A percentile compares a stretch with the other conserved stretches of the same genome.
phyloP scores from a whole-genome alignment of 2,329 filamentous ascomycete species.

The Hypoxylon sp. region DNA sequence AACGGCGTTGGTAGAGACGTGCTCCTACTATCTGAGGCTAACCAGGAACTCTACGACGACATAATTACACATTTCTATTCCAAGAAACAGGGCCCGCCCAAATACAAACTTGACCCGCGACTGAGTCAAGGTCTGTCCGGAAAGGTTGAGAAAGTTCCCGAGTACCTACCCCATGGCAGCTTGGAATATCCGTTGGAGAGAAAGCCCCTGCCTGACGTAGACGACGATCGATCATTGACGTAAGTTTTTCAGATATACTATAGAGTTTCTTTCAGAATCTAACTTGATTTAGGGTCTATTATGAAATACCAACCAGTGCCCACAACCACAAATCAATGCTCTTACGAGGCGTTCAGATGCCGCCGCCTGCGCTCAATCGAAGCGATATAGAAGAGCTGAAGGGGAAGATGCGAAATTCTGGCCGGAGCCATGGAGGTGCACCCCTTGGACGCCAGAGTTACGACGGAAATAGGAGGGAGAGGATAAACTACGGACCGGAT shows the following conservation, averaged over 20 bases:
- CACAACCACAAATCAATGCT: conserved; percentile 94
- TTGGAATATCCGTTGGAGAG: conserved; percentile 82
- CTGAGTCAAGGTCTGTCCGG: conserved; percentile 84
- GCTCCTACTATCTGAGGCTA: conserved; percentile 84
- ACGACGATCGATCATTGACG: conserved; percentile 89
- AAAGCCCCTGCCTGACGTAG: conserved; percentile 78
- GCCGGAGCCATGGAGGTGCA: conserved; percentile 78
- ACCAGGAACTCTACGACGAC: conserved; percentile 84
- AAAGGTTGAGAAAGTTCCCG: conserved; percentile 82
- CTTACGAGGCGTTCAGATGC: conserved; percentile 82
- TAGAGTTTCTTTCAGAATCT: conserved; percentile 43
- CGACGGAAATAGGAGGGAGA: conserved; percentile 47
- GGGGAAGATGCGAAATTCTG: conserved; percentile 72
- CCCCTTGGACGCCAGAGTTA: conserved; percentile 60
- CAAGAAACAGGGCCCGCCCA: conserved; percentile 78
- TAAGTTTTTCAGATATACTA: conserved; percentile 59
- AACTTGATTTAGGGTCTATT: conserved; percentile 75
- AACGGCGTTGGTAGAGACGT: conserved; percentile 86
- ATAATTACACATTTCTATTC: conserved; percentile 90
- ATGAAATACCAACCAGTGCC: conserved; percentile 79
- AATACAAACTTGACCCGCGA: conserved; percentile 79
- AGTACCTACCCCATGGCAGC: conserved; percentile 85
- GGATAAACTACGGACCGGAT: conserved; percentile 52
- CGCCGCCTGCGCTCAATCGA: conserved; percentile 77
- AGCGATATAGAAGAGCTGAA: conserved; percentile 81